Evolutionary conservation across 2,329 filamentous ascomycete species (phyloP).

Genomic region (Paramyrothecium sp.): DNA sequence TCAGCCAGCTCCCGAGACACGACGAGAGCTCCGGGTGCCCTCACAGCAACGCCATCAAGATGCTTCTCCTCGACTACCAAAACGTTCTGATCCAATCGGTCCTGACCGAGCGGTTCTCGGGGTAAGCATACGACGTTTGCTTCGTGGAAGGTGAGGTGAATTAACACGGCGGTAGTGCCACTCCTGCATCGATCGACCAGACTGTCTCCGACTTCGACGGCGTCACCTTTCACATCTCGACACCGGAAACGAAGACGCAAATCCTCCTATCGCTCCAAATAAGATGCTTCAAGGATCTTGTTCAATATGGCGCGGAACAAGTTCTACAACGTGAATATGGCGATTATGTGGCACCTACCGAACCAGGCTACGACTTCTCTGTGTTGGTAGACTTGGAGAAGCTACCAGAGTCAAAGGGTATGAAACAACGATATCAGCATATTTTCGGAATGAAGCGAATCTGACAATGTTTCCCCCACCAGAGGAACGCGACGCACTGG

Average conservation of each 20-base stretch:
- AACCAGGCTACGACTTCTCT: constrained; percentile 95
- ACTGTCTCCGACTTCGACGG: constrained; percentile 99
- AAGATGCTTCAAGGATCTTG: constrained; percentile 89
- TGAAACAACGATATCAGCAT: not conserved
- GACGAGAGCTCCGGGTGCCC: constrained; percentile 23
- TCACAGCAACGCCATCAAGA: constrained; percentile 38
- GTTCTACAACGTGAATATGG: constrained; percentile 95
- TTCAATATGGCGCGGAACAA: constrained; percentile 88
- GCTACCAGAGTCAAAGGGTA: constrained; percentile 77
- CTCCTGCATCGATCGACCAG: constrained; percentile 90
- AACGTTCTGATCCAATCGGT: constrained; percentile 97
- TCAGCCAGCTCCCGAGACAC: constrained; percentile 30
- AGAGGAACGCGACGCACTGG: constrained; percentile 84
- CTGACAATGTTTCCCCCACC: constrained; percentile 14
- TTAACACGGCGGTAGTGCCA: constrained; percentile 60
- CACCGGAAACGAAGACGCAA: constrained; percentile 88
- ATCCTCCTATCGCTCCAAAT: constrained; percentile 94
- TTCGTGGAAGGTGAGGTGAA: constrained; percentile 15
- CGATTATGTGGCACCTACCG: constrained; percentile 80
- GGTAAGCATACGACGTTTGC: constrained; percentile 48
- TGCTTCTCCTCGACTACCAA: constrained; percentile 98
- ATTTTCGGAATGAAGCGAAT: not conserved
- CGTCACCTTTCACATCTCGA: constrained; percentile 97
- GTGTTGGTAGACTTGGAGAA: constrained; percentile 85
- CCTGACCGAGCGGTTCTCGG: constrained; percentile 89